Base-by-base conservation (phyloP, 805 yeast species). In the Candida lessepsii region DNA sequence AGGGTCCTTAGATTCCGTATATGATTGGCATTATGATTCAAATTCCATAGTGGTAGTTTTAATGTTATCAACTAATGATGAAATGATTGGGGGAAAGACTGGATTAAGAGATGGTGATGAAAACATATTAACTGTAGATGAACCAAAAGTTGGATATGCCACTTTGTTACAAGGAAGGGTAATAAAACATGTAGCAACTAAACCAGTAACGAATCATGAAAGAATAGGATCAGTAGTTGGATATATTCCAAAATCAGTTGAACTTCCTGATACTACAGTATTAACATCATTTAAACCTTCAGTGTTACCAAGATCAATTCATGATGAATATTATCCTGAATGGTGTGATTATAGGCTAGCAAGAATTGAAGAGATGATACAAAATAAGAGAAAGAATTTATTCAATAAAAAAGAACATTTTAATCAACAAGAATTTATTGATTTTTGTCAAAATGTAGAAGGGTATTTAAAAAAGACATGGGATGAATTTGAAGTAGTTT, bases 221-320 rank as follows among this genome's bases (percentile, higher is more conserved):
- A 63, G 75, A 56, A 67, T 71, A 46, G 66, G 74, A 2, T 52
- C 67, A 3, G 73, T 71, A 29, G 66, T 67, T 14, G 62, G 70
- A 4, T 69, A 61, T 49, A 62, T 71, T 51, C 73, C 76, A 19
- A 60, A 58, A 36, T 60, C 65, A 41, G 57, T 70, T 26, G 50
- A 56, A 39, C 38, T 51, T 29, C 67, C 64, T 18, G 71, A 69
- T 29, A 57, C 56, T 27, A 61, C 71, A n/a, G 71, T 67, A 13
- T 52, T 67, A 38, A 56, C 63, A 15, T 67, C 75, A 2, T 66
- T 65, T 35, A 67, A 61, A 50, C 74, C 76, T 4, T 54, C 61
- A 10, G 66, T 57, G 3, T 47, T 60, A 29, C 66, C 67, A 6
- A 50, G 63, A 30, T 55, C 61, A 5, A 42, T 46, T 20, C 54